A percentile compares a stretch with the other conserved stretches of the same genome.
phyloP scores from a whole-genome alignment of 768 basidiomycete species.

The Russula sp. region DNA sequence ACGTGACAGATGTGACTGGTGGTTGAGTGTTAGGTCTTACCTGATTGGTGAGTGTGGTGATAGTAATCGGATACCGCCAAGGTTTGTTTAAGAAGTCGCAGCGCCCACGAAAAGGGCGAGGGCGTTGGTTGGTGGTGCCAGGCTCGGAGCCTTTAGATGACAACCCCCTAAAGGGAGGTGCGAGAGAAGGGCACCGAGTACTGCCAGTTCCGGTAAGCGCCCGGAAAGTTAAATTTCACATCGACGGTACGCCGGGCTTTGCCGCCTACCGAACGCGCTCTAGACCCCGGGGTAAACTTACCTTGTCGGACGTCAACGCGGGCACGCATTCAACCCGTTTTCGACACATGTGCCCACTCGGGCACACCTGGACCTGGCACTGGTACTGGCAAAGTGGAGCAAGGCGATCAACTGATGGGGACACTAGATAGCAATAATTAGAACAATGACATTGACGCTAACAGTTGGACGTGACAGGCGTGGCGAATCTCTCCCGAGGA shows the following conservation, averaged over 20 bases:
- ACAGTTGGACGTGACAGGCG: background rate
- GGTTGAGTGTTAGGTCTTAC: too few relatives aligned
- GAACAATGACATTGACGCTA: conserved; percentile 9
- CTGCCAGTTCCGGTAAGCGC: background rate
- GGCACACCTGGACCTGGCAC: background rate
- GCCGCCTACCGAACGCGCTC: background rate
- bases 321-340: background rate
- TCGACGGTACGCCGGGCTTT: conserved; percentile 3
- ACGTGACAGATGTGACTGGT: too few relatives aligned
- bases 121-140: background rate
- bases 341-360: too few relatives aligned
- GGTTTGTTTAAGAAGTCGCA: conserved; percentile 3
- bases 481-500: conserved; percentile 13
- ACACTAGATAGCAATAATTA: background rate
- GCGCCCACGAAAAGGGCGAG: conserved; percentile 1
- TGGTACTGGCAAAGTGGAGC: background rate
- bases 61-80: conserved; percentile 15
- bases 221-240: conserved; percentile 6
- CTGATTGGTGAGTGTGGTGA: too few relatives aligned
- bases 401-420: background rate
- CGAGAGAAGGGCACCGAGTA: background rate
- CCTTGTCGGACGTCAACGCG: background rate
- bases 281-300: background rate
- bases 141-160: conserved; percentile 15
- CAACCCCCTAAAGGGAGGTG: background rate